Conservation (phyloP, 1,284 basidiomycete species). For the Ganoderma lingzhi region DNA sequence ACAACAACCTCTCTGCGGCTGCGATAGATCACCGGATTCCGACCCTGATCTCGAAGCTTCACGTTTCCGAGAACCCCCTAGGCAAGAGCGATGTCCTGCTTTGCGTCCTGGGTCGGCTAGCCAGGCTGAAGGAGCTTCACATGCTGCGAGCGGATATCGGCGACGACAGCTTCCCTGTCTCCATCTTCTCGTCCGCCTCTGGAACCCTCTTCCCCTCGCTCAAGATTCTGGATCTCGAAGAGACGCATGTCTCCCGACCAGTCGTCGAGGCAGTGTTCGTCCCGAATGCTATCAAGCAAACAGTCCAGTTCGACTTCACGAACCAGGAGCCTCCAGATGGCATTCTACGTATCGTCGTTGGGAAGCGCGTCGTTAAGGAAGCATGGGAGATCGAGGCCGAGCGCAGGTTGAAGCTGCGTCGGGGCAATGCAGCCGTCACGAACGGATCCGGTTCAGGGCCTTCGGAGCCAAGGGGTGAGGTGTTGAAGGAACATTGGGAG, state of each 20-base stretch:
- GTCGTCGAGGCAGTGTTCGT: constrained; percentile 54
- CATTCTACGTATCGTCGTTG: constrained; percentile 64
- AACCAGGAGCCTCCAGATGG: constrained; percentile 60
- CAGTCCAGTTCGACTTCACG: constrained; percentile 61
- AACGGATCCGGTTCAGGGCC: constrained; percentile 6
- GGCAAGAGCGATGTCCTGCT: constrained; percentile 48
- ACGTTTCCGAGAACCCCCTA: constrained; percentile 52
- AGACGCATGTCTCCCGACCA: constrained; percentile 62
- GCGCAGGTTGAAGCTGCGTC: constrained; percentile 49
- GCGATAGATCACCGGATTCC: constrained; percentile 58
- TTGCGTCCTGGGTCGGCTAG: constrained; percentile 54
- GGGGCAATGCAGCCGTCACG: constrained; percentile 6
- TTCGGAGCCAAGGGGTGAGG: constrained; percentile 15
- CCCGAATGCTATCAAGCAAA: constrained; percentile 45
- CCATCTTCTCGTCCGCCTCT: constrained; percentile 45
- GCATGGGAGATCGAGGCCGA: constrained; percentile 81
- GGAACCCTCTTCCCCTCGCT: constrained; percentile 57
- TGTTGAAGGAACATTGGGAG: constrained; percentile 46
- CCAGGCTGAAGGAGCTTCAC: constrained; percentile 64
- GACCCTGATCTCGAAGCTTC: constrained; percentile 41
- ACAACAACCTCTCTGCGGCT: constrained; percentile 66
- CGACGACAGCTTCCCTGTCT: constrained; percentile 62
- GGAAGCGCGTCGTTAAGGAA: constrained; percentile 74
- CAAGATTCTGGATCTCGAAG: constrained; percentile 66
- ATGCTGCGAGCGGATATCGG: constrained; percentile 64